Base-by-base conservation (phyloP, 2,329 filamentous ascomycete species). In the Diaporthe sp. region DNA sequence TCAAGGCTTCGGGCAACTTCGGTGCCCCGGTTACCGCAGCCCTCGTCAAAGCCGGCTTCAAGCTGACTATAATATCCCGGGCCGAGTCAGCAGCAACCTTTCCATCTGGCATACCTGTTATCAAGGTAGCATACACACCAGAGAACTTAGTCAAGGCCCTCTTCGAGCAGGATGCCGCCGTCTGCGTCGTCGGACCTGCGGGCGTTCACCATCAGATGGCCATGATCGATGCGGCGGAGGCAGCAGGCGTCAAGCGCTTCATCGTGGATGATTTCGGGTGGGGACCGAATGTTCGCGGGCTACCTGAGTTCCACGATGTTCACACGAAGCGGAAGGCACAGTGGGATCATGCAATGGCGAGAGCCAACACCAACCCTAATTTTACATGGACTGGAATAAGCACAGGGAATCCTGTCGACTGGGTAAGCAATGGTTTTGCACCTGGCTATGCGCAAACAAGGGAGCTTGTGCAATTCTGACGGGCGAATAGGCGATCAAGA, bases 31-130 rank as follows among this genome's bases (percentile, higher is more conserved):
- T 77, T 30, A 71, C 75, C n/a, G 22, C 68, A 22, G 72, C 66
- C 2, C 71, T 78, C 58, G 53, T 74, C 70, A 15, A 68, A 19
- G 70, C 75, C n/a, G 65, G 71, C 32, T 85, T 85, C 79, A 81
- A 82, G 75, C 65, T 85, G 65, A 81, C 78, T 19, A 80, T 84
- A 32, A 78, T 86, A 7, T 79, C 80, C 39, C 83, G 84, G 39
- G 72, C 78, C 12, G 42, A 75, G 1, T 78, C 77, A 13, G 22
- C 73, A 0, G 77, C 79, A 19, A 75, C 42, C 4, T 79, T 80
- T 30, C 79, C 78, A n/a, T 19, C 63, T 6, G 76, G 71, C 4
- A 58, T 79, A 6, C 59, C 74, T 6, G 76, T 81, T 9, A 59
- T 79, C 56, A 72, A 66, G 15, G 58, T 68, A 12, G 35, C 4